Evolutionary conservation across 116 monocot genomes (phyloP), one percentile per base, ranked within the genome.

Genomic region (Papilionanthe hybrid): DNA sequence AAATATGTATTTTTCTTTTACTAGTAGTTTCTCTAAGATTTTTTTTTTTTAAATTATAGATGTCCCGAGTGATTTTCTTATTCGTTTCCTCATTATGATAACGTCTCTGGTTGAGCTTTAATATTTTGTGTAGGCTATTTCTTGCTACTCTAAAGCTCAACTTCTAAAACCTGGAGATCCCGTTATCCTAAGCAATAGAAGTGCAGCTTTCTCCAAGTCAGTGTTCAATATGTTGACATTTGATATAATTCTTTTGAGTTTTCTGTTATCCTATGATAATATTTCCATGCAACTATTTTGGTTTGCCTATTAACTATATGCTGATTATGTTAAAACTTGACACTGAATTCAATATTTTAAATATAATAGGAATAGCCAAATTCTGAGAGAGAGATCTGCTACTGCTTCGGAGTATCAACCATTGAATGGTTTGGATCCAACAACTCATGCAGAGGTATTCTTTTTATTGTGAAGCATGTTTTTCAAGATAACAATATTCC

Each of bases 351-450:
- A 55, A 42, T 73, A 49, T 56, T 78, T 5, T 37, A 25, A 75
- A 73, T 78, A 29, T 72, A 20, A 77, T 86, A 98, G 98, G 86
- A 84, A 94, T 60, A 93, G 90, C 73, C 88, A 82, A 79, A 25
- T 83, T 20, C 78, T 98, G 78, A 92, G 86, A 80, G 85, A 85
- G 49, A 80, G 94, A 42, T 85, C 98, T 75, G 87, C 98, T 83
- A 80, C 83, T 78, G 94, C 91, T 49, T 98, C 98, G 47, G 98
- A 98, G 72, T 84, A 79, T 79, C 80, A 85, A 25, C 88, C 94
- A 19, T 66, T 98, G 53, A 88, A 98, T 85, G 98, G 98, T 2
- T 83, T 94, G 74, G 94, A 98, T 80, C 98, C 98, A 76, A 98
- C 87, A 80, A 93, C 87, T 27, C 92, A 94, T 91, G 98, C 98